These are phyloP conservation scores for Apiospora saccharicola DNA, from an alignment of 2,329 filamentous ascomycete species.

Conservation along the genomic window DNA sequence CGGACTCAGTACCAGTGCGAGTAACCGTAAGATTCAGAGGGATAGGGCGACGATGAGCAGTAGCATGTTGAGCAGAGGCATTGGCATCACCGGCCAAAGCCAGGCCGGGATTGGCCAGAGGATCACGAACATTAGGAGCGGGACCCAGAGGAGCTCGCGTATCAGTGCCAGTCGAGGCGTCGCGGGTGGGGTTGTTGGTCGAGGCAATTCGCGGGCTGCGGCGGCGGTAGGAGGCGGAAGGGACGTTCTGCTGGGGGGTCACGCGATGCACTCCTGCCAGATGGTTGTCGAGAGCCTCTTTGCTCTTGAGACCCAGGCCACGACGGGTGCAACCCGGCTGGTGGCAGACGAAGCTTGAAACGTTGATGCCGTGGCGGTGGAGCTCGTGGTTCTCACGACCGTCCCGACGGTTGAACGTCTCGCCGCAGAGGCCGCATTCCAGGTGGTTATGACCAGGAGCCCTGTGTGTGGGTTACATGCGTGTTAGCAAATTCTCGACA, in stretches of 20 bases:
- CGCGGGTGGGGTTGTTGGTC: background rate
- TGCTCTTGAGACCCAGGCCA: background rate
- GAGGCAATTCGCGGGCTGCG: background rate
- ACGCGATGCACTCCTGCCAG: background rate
- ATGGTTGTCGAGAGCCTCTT: background rate
- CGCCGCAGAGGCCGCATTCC: background rate
- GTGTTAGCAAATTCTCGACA: background rate
- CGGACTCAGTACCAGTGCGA: too few species aligned
- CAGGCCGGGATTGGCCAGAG: background rate
- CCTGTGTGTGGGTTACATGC: background rate
- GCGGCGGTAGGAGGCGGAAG: background rate
- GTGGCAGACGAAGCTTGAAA: background rate
- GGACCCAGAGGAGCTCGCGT: too few species aligned
- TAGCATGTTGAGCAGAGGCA: background rate
- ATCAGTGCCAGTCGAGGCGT: too few species aligned
- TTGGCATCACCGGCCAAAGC: background rate
- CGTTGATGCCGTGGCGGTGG: background rate
- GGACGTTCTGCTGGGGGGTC: background rate
- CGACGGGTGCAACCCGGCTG: background rate
- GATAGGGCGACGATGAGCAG: background rate
- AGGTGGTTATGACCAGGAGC: background rate
- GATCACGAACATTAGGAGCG: too few species aligned
- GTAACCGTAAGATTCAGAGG: too few species aligned
- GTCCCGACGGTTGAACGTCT: background rate
- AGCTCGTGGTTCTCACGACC: background rate